These are phyloP conservation scores for Passiflora organensis DNA, from an alignment of 345 rosid genomes.

Conservation along the genomic window DNA sequence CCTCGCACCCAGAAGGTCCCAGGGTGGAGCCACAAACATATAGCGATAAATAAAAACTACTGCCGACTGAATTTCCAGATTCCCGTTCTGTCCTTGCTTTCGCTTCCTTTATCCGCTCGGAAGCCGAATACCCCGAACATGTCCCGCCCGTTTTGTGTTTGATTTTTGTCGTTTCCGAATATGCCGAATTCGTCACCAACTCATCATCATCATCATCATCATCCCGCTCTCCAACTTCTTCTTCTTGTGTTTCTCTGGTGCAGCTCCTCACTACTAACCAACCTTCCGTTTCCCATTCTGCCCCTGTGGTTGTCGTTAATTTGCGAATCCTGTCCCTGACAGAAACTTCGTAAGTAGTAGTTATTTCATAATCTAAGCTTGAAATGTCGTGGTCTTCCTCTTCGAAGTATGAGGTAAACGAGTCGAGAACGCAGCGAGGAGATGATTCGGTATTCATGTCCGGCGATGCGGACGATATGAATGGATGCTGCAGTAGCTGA, in stretches of 20 bases:
- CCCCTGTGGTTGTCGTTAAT: slow-evolving; percentile 29
- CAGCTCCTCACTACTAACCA: slow-evolving; percentile 20
- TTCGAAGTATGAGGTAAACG: slow-evolving; percentile 40
- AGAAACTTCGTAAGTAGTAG: slow-evolving; percentile 1
- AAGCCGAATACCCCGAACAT: slow-evolving; percentile 16
- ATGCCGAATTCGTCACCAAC: slow-evolving; percentile 18
- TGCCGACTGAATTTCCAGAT: background rate
- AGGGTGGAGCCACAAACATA: no score
- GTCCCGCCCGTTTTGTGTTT: slow-evolving; percentile 19
- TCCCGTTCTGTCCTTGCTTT: slow-evolving; percentile 13
- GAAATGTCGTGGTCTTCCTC: slow-evolving; percentile 11
- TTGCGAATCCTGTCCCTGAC: slow-evolving; percentile 33
- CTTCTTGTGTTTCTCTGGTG: no score
- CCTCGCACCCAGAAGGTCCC: no score
- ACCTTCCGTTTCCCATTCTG: slow-evolving; percentile 54
- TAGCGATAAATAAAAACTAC: background rate
- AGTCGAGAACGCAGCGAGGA: slow-evolving; percentile 72
- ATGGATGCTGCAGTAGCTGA: slow-evolving; percentile 61
- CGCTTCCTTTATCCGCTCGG: background rate
- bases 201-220: background rate
- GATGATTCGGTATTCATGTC: slow-evolving; percentile 33
- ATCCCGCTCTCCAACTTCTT: no score
- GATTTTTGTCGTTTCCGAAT: slow-evolving; percentile 7
- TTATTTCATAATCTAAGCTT: slow-evolving; percentile 13
- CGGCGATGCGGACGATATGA: slow-evolving; percentile 31